Conservation (phyloP, 1,284 basidiomycete species). For the Pseudozyma flocculosa region DNA sequence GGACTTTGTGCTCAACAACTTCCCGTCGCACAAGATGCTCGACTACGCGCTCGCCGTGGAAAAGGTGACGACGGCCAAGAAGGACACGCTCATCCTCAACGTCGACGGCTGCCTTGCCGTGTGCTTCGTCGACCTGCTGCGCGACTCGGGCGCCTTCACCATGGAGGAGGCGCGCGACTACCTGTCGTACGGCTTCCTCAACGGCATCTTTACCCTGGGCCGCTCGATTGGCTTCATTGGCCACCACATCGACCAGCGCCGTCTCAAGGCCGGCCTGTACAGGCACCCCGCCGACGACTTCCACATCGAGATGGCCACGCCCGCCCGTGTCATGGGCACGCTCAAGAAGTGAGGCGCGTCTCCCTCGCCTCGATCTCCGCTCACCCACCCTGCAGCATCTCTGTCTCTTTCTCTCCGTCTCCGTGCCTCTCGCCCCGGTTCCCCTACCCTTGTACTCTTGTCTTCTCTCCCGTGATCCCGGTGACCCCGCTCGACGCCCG, state of each 20-base stretch:
- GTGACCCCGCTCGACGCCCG: no score
- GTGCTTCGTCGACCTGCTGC: slow-evolving; percentile 93
- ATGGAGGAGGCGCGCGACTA: slow-evolving; percentile 96
- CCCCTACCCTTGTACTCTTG: no score
- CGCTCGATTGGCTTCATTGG: slow-evolving; percentile 97
- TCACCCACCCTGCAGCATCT: background rate
- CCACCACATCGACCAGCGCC: slow-evolving; percentile 92
- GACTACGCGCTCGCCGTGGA: slow-evolving; percentile 99
- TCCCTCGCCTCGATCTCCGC: no score
- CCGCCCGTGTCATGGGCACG: slow-evolving; percentile 48
- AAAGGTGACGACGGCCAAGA: slow-evolving; percentile 96
- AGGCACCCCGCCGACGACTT: slow-evolving; percentile 59
- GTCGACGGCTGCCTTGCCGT: slow-evolving; percentile 98
- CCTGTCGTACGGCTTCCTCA: slow-evolving; percentile 85
- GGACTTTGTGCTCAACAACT: slow-evolving; percentile 92
- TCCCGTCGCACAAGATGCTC: slow-evolving; percentile 74
- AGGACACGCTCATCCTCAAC: slow-evolving; percentile 70
- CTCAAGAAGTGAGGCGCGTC: slow-evolving; percentile 25
- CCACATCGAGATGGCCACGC: slow-evolving; percentile 54
- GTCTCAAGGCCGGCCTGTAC: slow-evolving; percentile 60
- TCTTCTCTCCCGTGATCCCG: no score
- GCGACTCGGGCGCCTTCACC: slow-evolving; percentile 90
- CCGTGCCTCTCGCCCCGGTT: background rate
- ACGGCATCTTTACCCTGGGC: slow-evolving; percentile 94
- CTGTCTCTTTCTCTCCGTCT: slow-evolving; percentile 1